Conservation (phyloP, 495 filamentous ascomycete species). For the Tuber borchii region DNA sequence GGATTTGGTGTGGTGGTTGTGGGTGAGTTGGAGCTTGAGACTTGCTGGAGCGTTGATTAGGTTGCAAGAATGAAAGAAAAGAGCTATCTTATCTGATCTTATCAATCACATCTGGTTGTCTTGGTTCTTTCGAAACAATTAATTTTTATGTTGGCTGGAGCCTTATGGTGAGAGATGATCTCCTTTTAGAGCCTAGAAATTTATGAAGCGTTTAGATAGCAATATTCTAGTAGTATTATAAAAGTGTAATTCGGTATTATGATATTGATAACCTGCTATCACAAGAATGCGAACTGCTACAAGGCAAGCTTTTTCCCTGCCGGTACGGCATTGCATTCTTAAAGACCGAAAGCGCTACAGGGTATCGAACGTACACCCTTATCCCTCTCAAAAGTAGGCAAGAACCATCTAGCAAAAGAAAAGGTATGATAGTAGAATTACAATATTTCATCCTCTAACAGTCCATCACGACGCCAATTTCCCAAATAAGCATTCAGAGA, state of each 20-base stretch:
- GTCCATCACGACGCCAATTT: neutral
- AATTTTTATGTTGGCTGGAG: neutral
- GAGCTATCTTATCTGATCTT: constrained; percentile 22
- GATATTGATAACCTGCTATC: neutral
- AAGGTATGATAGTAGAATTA: neutral
- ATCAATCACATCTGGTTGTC: neutral
- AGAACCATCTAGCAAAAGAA: neutral
- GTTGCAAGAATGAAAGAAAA: neutral
- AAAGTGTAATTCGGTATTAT: neutral
- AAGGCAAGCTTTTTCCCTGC: neutral
- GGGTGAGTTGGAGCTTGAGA: neutral
- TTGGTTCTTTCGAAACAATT: neutral
- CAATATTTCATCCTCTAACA: neutral
- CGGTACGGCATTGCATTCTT: constrained; percentile 8
- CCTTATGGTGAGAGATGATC: neutral
- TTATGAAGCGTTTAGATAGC: neutral
- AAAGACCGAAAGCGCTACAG: constrained; percentile 9
- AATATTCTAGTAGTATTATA: neutral
- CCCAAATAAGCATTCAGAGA: constrained; percentile 1
- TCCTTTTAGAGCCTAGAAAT: neutral
- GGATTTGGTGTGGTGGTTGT: constrained; percentile 3
- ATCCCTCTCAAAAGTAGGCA: neutral
- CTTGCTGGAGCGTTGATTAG: neutral
- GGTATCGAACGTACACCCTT: constrained; percentile 15
- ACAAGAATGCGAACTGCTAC: neutral